These are phyloP conservation scores for Brassica napus DNA, from an alignment of 345 rosid species.

Conservation along the genomic window DNA sequence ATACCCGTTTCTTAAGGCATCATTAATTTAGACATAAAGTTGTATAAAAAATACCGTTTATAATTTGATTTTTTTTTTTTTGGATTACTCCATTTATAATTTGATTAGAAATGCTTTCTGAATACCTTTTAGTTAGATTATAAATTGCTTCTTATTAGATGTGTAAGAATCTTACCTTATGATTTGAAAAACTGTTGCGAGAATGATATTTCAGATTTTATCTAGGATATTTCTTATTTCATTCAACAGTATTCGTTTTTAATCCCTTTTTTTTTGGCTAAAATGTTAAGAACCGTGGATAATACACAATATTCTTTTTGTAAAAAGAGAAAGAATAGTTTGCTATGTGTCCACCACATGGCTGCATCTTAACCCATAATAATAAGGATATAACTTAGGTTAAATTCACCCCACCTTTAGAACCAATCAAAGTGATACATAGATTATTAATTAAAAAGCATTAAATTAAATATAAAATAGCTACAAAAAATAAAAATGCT, in stretches of 20 bases:
- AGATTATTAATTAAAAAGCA: too few species aligned
- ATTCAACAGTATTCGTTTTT: not conserved
- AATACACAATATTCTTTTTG: too few species aligned
- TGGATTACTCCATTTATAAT: not conserved
- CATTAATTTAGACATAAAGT: not conserved
- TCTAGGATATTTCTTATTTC: not conserved
- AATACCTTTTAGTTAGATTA: not conserved
- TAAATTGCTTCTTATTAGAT: not conserved
- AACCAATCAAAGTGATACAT: not conserved
- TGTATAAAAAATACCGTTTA: not conserved
- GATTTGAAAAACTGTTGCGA: not conserved
- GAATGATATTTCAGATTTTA: not conserved
- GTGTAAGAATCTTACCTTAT: not conserved
- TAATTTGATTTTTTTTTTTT: not conserved
- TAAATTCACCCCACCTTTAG: not conserved
- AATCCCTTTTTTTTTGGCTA: not conserved
- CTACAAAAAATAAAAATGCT: too few species aligned
- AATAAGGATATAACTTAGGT: not conserved
- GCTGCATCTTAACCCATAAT: not conserved
- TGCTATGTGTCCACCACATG: too few species aligned
- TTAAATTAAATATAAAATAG: too few species aligned
- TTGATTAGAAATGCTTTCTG: not conserved
- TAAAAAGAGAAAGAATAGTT: too few species aligned
- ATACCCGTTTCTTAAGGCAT: not conserved
- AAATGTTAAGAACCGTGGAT: too few species aligned